A percentile compares a stretch with the other conserved stretches of the same genome.
Conservation (phyloP, 208 protist species). For the Zelonia costaricensis region DNA sequence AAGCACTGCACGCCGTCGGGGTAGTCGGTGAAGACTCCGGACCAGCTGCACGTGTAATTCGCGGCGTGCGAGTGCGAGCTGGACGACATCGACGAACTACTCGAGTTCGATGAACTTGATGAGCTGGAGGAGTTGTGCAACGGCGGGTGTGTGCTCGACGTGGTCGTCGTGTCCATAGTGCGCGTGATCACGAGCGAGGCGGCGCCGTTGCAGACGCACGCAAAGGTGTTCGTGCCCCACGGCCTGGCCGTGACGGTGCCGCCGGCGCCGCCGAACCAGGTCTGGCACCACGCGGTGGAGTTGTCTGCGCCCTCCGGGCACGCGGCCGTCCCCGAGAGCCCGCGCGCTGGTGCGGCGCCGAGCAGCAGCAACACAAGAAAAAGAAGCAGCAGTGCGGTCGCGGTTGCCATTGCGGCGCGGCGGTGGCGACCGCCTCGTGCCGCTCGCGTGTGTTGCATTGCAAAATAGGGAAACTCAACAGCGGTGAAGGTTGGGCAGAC, state of each 20-base stretch:
- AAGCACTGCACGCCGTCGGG: constrained; percentile 57
- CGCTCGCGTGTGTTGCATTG: neutral
- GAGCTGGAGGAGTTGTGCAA: neutral
- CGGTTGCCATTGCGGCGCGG: neutral
- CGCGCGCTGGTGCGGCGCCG: neutral
- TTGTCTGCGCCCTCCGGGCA: constrained; percentile 3
- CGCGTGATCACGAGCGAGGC: constrained; percentile 1
- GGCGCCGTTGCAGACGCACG: constrained; percentile 26
- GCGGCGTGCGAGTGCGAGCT: neutral
- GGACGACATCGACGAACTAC: constrained; percentile 5
- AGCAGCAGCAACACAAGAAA: neutral
- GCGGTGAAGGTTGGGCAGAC: no score
- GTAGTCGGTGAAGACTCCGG: constrained; percentile 38
- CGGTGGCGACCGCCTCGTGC: neutral
- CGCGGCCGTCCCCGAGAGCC: constrained; percentile 3
- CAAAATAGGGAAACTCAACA: no score
- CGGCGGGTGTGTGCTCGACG: neutral
- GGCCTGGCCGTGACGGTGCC: constrained; percentile 7
- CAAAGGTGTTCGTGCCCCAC: constrained; percentile 10
- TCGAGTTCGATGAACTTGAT: neutral
- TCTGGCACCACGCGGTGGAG: constrained; percentile 17
- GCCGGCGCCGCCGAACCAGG: constrained; percentile 18
- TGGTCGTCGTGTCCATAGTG: neutral
- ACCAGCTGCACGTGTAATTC: constrained; percentile 47
- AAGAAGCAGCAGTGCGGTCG: neutral